Conservation (phyloP, 192 early-diverging fungal species). For the Physocladia obscura region DNA sequence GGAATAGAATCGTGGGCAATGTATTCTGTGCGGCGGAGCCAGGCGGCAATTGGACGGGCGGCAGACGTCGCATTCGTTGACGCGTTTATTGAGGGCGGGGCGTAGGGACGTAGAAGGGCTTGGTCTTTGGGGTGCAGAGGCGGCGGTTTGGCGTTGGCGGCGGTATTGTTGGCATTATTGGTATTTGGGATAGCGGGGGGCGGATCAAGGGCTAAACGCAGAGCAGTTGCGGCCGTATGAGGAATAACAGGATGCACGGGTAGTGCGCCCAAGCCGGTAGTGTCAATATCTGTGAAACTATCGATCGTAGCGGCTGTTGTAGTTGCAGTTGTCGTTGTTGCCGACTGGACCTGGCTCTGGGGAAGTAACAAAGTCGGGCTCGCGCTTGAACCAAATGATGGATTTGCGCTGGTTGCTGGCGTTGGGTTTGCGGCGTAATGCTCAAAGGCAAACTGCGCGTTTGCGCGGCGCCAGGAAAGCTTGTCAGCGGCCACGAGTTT, state of each 20-base stretch:
- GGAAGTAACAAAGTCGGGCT: no score
- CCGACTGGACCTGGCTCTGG: no score
- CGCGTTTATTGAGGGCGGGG: background rate
- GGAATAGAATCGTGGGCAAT: constrained; percentile 17
- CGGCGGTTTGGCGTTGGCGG: background rate
- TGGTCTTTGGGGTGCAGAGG: constrained; percentile 13
- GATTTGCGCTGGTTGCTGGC: no score
- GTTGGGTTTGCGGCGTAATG: background rate
- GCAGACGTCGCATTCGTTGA: background rate
- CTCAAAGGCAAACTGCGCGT: background rate
- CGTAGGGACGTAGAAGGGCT: constrained; percentile 22
- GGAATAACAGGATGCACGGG: no score
- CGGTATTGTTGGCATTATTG: background rate
- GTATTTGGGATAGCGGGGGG: background rate
- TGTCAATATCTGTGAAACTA: no score
- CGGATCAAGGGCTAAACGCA: background rate
- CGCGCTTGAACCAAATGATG: no score
- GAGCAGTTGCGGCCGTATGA: background rate
- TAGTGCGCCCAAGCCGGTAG: no score
- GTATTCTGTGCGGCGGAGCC: constrained; percentile 33
- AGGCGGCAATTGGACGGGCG: constrained; percentile 23
- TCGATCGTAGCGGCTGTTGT: no score
- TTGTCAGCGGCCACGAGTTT: constrained; percentile 18
- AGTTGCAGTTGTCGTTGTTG: no score
- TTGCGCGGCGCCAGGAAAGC: background rate